Conservation (phyloP, 2,329 filamentous ascomycete genomes). For the Cladosporium sp. region DNA sequence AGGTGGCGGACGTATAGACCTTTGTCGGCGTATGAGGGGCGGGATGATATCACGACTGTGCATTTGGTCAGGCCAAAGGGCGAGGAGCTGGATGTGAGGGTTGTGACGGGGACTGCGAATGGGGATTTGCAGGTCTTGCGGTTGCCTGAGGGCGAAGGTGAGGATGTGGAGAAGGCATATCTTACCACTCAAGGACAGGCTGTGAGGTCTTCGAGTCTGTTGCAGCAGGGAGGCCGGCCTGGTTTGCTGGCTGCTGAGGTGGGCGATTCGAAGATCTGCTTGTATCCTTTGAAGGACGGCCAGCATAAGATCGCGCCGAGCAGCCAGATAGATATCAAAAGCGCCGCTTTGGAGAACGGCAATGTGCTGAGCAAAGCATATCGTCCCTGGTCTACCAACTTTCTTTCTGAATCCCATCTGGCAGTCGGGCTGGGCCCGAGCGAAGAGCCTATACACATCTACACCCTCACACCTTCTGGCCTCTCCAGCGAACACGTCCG, state of each 20-base stretch:
- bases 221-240: slow-evolving; percentile 12
- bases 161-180: slow-evolving; percentile 28
- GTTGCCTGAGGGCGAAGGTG: slow-evolving; percentile 17
- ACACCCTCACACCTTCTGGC: slow-evolving; percentile 42
- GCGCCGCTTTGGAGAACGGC: slow-evolving; percentile 3
- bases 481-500: slow-evolving; percentile 34
- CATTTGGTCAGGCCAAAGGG: slow-evolving; percentile 42
- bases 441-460: slow-evolving; percentile 43
- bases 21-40: slow-evolving; percentile 43
- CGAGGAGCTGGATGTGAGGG: slow-evolving; percentile 37
- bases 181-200: slow-evolving; percentile 40
- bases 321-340: slow-evolving; percentile 28
- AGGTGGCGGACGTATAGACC: slow-evolving; percentile 49
- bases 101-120: slow-evolving; percentile 50
- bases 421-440: slow-evolving; percentile 46
- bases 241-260: slow-evolving; percentile 48
- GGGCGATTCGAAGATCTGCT: slow-evolving; percentile 36
- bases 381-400: slow-evolving; percentile 46
- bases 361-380: slow-evolving; percentile 14
- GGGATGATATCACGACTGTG: slow-evolving; percentile 55
- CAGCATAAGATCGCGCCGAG: slow-evolving; percentile 31
- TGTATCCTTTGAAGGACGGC: slow-evolving; percentile 24
- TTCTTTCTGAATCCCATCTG: slow-evolving; percentile 45
- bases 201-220: slow-evolving; percentile 39
- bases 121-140: slow-evolving; percentile 42